phyloP scores from a whole-genome alignment of 148 eudicot species.

The Cornus controversa region DNA sequence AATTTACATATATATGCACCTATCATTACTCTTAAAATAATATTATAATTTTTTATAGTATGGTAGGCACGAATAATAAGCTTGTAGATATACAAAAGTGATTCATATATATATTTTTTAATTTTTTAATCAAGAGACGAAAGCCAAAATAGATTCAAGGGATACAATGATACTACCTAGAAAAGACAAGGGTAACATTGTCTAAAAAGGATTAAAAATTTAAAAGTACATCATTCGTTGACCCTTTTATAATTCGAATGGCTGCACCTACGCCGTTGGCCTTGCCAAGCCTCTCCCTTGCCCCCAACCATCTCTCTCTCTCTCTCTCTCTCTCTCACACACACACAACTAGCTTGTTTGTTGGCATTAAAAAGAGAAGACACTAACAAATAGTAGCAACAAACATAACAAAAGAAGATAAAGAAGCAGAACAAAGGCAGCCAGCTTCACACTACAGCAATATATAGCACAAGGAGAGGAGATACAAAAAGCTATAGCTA shows the following conservation, averaged over 20 bases:
- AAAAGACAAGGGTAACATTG: constrained; percentile 50
- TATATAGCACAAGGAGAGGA: too few species aligned
- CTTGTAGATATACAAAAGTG: too few species aligned
- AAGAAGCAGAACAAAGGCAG: constrained; percentile 35
- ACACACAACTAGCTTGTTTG: constrained; percentile 8
- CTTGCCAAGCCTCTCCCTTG: constrained; percentile 31
- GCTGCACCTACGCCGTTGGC: constrained; percentile 73
- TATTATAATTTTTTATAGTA: too few species aligned
- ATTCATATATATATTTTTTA: too few species aligned
- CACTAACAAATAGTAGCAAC: constrained; percentile 16
- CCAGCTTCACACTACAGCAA: constrained; percentile 18
- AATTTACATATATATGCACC: too few species aligned
- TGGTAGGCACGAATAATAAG: too few species aligned
- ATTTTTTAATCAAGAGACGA: constrained; percentile 8
- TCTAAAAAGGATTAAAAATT: constrained; percentile 29
- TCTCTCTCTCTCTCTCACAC: constrained; percentile 19
- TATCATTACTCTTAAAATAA: too few species aligned
- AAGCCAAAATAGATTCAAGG: constrained; percentile 21
- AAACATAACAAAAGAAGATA: constrained; percentile 30
- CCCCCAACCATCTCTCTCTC: too few species aligned
- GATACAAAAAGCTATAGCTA: background rate
- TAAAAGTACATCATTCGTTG: constrained; percentile 39
- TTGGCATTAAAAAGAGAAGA: constrained; percentile 44
- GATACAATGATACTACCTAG: constrained; percentile 11
- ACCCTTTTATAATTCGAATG: constrained; percentile 54